phyloP scores from a whole-genome alignment of 441 rosid species.

The Manihot esculenta region DNA sequence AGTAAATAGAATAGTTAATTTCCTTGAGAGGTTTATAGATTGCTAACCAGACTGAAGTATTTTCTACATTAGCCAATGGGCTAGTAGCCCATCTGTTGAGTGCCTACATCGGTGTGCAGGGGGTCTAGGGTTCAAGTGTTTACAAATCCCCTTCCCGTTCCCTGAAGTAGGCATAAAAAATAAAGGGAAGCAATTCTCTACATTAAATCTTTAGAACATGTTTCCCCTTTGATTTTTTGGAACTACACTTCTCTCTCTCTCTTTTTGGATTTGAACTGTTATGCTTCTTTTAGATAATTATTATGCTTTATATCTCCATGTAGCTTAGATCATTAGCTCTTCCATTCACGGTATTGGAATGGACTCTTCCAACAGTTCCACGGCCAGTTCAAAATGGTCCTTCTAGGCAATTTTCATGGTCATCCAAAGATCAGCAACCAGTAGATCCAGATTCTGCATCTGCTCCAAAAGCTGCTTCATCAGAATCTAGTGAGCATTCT shows the following conservation, averaged over 20 bases:
- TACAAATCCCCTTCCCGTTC: too few species aligned
- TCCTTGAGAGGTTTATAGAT: neutral
- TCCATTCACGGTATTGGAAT: constrained; percentile 98
- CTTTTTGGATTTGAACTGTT: constrained; percentile 13
- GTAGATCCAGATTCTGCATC: constrained; percentile 50
- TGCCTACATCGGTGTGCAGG: too few species aligned
- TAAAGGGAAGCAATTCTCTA: too few species aligned
- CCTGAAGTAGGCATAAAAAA: too few species aligned
- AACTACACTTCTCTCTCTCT: too few species aligned
- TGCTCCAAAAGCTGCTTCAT: constrained; percentile 45
- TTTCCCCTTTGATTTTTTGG: too few species aligned
- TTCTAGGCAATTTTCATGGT: constrained; percentile 46
- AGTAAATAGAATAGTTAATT: neutral
- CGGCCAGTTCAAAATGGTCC: constrained; percentile 61
- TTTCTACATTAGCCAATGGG: neutral
- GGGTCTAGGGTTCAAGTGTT: too few species aligned
- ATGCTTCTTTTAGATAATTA: constrained; percentile 36
- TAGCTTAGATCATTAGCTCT: constrained; percentile 99
- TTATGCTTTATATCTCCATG: constrained; percentile 48
- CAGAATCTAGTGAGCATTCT: constrained; percentile 72
- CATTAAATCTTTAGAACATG: too few species aligned
- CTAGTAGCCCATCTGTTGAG: too few species aligned
- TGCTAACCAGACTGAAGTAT: neutral
- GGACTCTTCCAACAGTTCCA: constrained; percentile 99
- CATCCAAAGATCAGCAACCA: constrained; percentile 38